These are phyloP conservation scores for Ambrosiella cleistominuta DNA, from an alignment of 2,329 filamentous ascomycete species.

Conservation along the genomic window DNA sequence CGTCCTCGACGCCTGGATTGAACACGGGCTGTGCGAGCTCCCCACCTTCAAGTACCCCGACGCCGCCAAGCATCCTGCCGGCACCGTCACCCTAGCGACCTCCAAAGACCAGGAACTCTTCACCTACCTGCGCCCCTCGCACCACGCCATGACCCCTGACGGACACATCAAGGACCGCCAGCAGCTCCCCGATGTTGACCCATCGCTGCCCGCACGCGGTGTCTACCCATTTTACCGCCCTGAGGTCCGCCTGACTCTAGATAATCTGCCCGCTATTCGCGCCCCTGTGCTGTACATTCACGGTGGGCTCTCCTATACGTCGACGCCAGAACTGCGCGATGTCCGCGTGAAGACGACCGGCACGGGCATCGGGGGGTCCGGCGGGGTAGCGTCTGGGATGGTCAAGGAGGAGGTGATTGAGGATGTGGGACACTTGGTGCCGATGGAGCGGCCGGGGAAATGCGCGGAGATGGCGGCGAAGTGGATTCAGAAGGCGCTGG, in stretches of 20 bases:
- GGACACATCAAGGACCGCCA: slow-evolving; percentile 25
- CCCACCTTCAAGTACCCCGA: slow-evolving; percentile 17
- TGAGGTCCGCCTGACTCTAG: slow-evolving; percentile 40
- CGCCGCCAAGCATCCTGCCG: neutral
- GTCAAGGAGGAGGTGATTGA: slow-evolving; percentile 50
- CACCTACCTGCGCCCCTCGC: slow-evolving; percentile 51
- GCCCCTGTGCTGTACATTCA: slow-evolving; percentile 54
- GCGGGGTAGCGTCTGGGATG: slow-evolving; percentile 43
- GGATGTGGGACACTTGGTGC: slow-evolving; percentile 58
- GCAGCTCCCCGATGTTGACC: slow-evolving; percentile 29
- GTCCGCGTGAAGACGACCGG: slow-evolving; percentile 49
- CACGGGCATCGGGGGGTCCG: slow-evolving; percentile 46
- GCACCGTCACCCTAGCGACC: slow-evolving; percentile 54
- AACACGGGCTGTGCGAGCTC: slow-evolving; percentile 56
- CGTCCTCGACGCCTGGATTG: slow-evolving; percentile 56
- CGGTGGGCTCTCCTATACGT: slow-evolving; percentile 41
- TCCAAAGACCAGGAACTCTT: slow-evolving; percentile 74
- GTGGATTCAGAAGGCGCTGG: slow-evolving; percentile 41
- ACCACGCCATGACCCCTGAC: slow-evolving; percentile 24
- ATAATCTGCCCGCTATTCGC: slow-evolving; percentile 39
- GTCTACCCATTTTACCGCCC: slow-evolving; percentile 45
- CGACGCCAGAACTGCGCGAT: slow-evolving; percentile 29
- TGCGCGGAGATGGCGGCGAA: slow-evolving; percentile 43
- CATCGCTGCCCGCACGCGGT: slow-evolving; percentile 20
- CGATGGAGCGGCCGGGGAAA: slow-evolving; percentile 57